Conservation (phyloP, 805 yeast genomes). For the Diddensiella transvaalensis region DNA sequence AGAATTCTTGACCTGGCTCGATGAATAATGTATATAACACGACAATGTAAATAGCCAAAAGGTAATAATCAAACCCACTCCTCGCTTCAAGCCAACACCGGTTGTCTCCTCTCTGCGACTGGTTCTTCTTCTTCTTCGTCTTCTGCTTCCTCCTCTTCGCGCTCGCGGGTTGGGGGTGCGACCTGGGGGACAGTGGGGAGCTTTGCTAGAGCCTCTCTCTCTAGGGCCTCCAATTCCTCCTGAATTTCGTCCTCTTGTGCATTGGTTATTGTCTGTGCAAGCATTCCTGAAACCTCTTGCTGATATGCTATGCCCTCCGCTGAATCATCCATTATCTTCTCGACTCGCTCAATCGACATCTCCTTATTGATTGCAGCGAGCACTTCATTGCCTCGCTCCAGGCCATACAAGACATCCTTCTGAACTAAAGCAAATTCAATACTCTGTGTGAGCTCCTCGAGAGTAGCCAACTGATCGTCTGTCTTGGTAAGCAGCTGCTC, state of each 20-base stretch:
- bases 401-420: slow-evolving; percentile 74
- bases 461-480: slow-evolving; percentile 68
- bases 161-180: slow-evolving; percentile 4
- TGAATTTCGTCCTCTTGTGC: slow-evolving; percentile 35
- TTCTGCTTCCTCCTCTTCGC: slow-evolving; percentile 6
- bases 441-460: slow-evolving; percentile 57
- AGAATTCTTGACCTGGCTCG: slow-evolving; percentile 89
- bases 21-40: not conserved
- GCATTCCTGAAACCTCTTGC: slow-evolving; percentile 43
- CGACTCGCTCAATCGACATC: slow-evolving; percentile 74
- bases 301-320: slow-evolving; percentile 80
- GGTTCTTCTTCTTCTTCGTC: slow-evolving; percentile 10
- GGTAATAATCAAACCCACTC: too few relatives aligned
- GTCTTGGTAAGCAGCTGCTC: slow-evolving; percentile 66
- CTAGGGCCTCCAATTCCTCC: slow-evolving; percentile 32
- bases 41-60: not conserved
- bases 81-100: slow-evolving; percentile 16
- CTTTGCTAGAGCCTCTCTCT: slow-evolving; percentile 21
- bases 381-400: slow-evolving; percentile 75
- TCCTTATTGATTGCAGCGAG: slow-evolving; percentile 74
- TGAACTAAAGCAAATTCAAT: slow-evolving; percentile 90
- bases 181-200: slow-evolving; percentile 14
- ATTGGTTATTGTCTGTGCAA: slow-evolving; percentile 36
- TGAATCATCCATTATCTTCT: slow-evolving; percentile 74
- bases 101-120: slow-evolving; percentile 11